Evolutionary conservation across 768 basidiomycete species (phyloP), one percentile per base, ranked within the genome.

Genomic region (Leucocoprinus birnbaumii): DNA sequence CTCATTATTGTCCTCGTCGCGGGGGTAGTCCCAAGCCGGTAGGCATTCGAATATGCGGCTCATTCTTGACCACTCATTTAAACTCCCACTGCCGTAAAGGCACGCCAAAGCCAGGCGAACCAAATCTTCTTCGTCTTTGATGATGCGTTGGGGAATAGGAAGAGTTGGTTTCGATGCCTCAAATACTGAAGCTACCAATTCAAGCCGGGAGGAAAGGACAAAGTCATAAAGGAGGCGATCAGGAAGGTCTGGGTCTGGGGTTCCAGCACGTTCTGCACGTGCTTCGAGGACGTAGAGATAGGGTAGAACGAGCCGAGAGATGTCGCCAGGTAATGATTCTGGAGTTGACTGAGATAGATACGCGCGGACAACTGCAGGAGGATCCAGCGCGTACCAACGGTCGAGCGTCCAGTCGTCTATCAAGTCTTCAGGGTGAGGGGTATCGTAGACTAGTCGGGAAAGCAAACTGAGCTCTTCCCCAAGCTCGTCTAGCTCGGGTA

Each of bases 1-100:
- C 47, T 77, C 82, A 55, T 89, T 80, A 40, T 79, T 77, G 45
- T 86, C 82, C 38, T 77, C 80, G n/a, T 77, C 78, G 40, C 67
- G 66, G 3, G 74, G 59, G 41, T 85, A 73, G 54, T 85, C 86
- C 92, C 95, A 97, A 2, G 87, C 96, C 0, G 96, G 96, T 27
- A 98, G 77, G 65, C 95, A 99, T 66, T 99, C 96, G 67, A 99
- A 98, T 48, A 99, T 91, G 27, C 77, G 74, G 60, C 88, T 91
- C 94, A 97, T 98, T 3, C 76, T 85, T 0, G 83, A 64, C 92
- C 91, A 96, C 60, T 86, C 79, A 55, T 83, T 75, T 31, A 86
- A 70, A 53, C 80, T 80, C 56, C 84, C 79, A 62, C 82, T 89
- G 13, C 94, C 94, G 59, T 99, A 99, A 21, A 98, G 70, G 62